phyloP scores from a whole-genome alignment of 768 basidiomycete genomes.

The Phaeotremella fagi region DNA sequence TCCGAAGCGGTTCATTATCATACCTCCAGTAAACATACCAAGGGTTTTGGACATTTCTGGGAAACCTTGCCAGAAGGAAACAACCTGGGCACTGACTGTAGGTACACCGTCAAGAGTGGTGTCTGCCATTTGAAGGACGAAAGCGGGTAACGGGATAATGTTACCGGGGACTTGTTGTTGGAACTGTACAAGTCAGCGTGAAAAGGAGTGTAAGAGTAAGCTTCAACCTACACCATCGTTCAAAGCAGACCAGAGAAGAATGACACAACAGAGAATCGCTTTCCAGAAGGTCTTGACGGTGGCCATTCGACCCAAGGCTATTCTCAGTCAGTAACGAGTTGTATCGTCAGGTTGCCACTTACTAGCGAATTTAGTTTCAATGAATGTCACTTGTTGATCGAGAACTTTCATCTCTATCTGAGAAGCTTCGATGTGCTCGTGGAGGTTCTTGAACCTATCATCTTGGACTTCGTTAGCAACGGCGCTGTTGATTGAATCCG shows the following conservation, averaged over 20 bases:
- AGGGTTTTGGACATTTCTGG: slow-evolving; percentile 24
- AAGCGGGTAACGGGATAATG: slow-evolving; percentile 18
- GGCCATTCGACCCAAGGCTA: not conserved
- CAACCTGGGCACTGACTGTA: slow-evolving; percentile 12
- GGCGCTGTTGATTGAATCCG: no score
- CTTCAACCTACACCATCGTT: slow-evolving; percentile 17
- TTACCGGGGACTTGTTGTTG: slow-evolving; percentile 24
- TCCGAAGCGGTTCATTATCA: slow-evolving; percentile 15
- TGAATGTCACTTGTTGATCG: no score
- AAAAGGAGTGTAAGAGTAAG: not conserved
- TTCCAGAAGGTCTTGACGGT: slow-evolving; percentile 16
- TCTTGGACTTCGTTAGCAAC: no score
- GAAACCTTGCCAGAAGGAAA: slow-evolving; percentile 27
- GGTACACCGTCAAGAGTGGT: slow-evolving; percentile 18
- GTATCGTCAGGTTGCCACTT: not conserved
- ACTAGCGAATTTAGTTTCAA: not conserved
- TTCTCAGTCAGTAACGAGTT: not conserved
- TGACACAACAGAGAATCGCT: slow-evolving; percentile 14
- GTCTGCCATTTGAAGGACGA: slow-evolving; percentile 15
- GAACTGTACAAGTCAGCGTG: slow-evolving; percentile 3
- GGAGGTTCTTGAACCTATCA: no score
- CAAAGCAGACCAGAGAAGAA: slow-evolving; percentile 17
- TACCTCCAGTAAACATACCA: slow-evolving; percentile 21
- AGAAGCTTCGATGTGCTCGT: no score
- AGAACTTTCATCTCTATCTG: no score